Conservation (phyloP, 2,329 filamentous ascomycete species). For the Diaporthe sp. region DNA sequence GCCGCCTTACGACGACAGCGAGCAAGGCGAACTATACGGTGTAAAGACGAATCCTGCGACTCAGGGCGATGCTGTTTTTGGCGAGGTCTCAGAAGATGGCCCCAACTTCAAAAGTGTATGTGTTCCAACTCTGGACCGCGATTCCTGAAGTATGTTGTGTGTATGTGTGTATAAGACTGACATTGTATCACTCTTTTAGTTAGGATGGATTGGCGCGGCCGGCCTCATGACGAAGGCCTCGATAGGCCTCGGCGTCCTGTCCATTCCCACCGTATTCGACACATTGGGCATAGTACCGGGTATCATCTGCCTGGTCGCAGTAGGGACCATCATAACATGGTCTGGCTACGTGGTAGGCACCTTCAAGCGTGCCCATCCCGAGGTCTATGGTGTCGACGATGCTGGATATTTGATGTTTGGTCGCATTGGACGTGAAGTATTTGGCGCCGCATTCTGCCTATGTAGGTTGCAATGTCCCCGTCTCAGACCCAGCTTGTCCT, state of each 20-base stretch:
- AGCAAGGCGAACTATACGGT: not conserved
- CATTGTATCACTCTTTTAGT: not conserved
- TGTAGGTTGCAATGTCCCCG: not conserved
- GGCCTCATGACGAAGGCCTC: conserved; percentile 20
- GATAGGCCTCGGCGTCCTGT: conserved; percentile 16
- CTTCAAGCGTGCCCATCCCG: conserved; percentile 4
- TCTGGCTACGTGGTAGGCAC: conserved; percentile 13
- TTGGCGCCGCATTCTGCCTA: conserved; percentile 9
- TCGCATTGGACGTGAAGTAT: conserved; percentile 11
- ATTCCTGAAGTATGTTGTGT: not conserved
- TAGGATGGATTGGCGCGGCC: conserved; percentile 16
- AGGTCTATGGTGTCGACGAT: conserved; percentile 23
- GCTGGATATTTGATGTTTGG: conserved; percentile 9
- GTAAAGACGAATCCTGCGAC: not conserved
- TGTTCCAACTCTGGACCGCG: not conserved
- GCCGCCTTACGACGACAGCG: not conserved
- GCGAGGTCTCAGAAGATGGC: conserved; percentile 10
- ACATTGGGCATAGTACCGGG: conserved; percentile 15
- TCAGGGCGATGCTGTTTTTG: conserved; percentile 11
- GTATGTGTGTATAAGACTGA: not conserved
- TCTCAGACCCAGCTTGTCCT: rapidly evolving
- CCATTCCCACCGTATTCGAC: conserved; percentile 25
- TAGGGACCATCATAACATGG: conserved; percentile 10
- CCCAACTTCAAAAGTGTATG: conserved; percentile 22
- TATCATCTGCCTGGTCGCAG: not conserved